Evolutionary conservation across 306 rosid genomes (phyloP).

Genomic region (Glycyrrhiza uralensis): DNA sequence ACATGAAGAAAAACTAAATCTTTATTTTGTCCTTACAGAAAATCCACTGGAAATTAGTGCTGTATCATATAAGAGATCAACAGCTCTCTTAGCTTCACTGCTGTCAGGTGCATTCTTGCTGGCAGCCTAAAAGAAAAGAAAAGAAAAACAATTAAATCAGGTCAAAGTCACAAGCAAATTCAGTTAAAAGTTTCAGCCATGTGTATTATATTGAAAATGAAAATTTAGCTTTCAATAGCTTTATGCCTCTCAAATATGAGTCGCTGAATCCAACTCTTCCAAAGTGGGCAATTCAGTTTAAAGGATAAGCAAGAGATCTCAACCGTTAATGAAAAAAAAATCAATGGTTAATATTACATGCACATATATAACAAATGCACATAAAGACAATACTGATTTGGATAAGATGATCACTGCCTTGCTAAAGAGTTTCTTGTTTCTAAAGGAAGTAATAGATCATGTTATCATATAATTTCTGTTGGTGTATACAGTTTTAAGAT

Average conservation of each 20-base stretch:
- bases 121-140: constrained; percentile 63
- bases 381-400: no score
- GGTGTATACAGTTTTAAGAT: no score
- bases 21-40: constrained; percentile 45
- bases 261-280: neutral
- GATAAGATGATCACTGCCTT: no score
- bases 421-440: no score
- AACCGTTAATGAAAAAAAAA: no score
- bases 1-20: neutral
- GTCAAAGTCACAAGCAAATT: neutral
- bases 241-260: neutral
- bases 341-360: neutral
- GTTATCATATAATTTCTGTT: no score
- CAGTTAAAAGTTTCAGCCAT: neutral
- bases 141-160: neutral
- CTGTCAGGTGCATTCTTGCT: constrained; percentile 90
- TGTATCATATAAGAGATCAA: constrained; percentile 83
- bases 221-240: neutral
- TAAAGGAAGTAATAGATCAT: no score
- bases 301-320: neutral
- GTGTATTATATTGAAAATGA: neutral
- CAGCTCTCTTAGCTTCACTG: constrained; percentile 80
- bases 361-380: no score
- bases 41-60: constrained; percentile 98
- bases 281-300: neutral